phyloP scores from a whole-genome alignment of 2,329 filamentous ascomycete genomes.

The Penicillium sp. region DNA sequence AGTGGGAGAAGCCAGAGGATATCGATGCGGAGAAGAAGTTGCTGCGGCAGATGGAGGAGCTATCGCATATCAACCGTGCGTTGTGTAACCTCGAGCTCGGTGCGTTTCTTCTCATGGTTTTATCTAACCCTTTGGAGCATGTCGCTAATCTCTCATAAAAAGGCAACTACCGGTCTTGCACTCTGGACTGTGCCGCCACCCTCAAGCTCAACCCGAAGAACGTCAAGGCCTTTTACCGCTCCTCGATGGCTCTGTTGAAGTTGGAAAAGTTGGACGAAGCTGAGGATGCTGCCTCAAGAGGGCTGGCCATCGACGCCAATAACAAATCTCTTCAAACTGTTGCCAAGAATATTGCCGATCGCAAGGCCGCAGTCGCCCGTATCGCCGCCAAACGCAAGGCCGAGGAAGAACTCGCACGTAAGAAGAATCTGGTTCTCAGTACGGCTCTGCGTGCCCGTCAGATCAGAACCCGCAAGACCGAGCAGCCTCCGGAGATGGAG shows the following conservation, averaged over 20 bases:
- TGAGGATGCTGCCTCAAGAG: slow-evolving; percentile 68
- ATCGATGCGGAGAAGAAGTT: slow-evolving; percentile 55
- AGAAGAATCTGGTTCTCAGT: slow-evolving; percentile 58
- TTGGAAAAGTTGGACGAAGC: slow-evolving; percentile 77
- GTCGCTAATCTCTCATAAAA: slow-evolving; percentile 16
- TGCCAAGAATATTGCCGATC: slow-evolving; percentile 57
- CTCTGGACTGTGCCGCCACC: slow-evolving; percentile 73
- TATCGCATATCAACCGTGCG: slow-evolving; percentile 78
- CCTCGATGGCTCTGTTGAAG: slow-evolving; percentile 68
- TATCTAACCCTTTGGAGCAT: background rate
- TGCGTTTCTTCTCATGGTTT: slow-evolving; percentile 34
- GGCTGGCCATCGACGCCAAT: slow-evolving; percentile 63
- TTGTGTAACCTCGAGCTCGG: slow-evolving; percentile 81
- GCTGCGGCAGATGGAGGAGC: slow-evolving; percentile 64
- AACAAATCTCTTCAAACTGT: slow-evolving; percentile 65
- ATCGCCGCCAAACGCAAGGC: slow-evolving; percentile 52
- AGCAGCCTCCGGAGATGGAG: slow-evolving; percentile 76
- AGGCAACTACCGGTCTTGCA: slow-evolving; percentile 84
- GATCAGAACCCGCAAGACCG: slow-evolving; percentile 63
- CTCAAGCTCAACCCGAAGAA: slow-evolving; percentile 74
- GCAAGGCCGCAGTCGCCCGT: slow-evolving; percentile 53
- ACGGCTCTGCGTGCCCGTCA: slow-evolving; percentile 64
- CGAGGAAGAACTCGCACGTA: slow-evolving; percentile 44
- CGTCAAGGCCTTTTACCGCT: slow-evolving; percentile 87
- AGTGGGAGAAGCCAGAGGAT: slow-evolving; percentile 50